phyloP scores from a whole-genome alignment of 495 filamentous ascomycete genomes.

The Letharia columbiana region DNA sequence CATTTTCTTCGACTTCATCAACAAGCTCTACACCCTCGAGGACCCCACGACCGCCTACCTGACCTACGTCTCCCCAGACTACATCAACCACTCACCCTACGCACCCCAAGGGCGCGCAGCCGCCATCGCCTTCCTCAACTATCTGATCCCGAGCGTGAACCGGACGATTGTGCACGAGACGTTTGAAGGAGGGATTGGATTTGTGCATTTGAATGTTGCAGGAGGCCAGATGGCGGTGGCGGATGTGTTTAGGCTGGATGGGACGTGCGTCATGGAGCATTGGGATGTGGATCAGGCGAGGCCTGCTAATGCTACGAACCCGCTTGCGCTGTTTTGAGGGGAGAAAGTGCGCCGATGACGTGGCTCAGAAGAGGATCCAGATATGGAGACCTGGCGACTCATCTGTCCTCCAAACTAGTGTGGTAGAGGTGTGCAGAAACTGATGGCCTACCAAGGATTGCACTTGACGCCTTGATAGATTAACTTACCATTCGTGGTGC shows the following conservation, averaged over 20 bases:
- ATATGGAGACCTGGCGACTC: background rate
- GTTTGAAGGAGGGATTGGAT: background rate
- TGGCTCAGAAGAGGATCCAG: background rate
- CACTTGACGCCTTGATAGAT: too few species aligned
- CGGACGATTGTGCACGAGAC: conserved; percentile 7
- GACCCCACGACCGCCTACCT: conserved; percentile 5
- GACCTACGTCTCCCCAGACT: conserved; percentile 12
- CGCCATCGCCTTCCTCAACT: conserved; percentile 5
- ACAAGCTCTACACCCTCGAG: background rate
- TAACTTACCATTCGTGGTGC: too few species aligned
- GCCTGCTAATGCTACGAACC: conserved; percentile 8
- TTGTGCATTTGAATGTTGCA: conserved; percentile 6
- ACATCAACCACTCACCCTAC: conserved; percentile 12
- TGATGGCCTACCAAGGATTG: too few species aligned
- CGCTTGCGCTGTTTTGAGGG: background rate
- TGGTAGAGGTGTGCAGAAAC: too few species aligned
- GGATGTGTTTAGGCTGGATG: conserved; percentile 3
- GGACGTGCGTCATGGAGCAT: conserved; percentile 9
- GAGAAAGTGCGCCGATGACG: background rate
- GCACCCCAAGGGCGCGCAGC: conserved; percentile 2
- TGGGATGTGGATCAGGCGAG: conserved; percentile 10
- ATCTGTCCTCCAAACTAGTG: too few species aligned
- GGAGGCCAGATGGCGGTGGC: conserved; percentile 2
- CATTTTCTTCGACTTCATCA: conserved; percentile 9
- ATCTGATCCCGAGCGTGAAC: conserved; percentile 6